Conservation (phyloP, 129 eudicot species). For the Chrysanthemum lavandulifolium region DNA sequence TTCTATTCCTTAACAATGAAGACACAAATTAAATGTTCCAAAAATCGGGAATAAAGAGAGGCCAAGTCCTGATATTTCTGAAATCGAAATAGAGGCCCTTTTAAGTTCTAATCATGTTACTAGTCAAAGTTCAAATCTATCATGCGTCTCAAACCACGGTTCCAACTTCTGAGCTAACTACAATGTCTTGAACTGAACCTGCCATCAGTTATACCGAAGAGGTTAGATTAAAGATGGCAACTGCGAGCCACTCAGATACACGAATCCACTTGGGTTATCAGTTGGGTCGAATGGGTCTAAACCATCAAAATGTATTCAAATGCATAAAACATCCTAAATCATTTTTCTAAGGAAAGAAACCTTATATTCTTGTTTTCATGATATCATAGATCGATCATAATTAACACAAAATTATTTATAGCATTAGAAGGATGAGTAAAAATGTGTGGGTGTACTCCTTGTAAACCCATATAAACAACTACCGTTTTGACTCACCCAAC, state of each 20-base stretch:
- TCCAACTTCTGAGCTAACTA: no score
- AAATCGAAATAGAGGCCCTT: no score
- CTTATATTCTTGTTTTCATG: neutral
- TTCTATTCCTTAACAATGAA: no score
- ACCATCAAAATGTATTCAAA: neutral
- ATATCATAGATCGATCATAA: neutral
- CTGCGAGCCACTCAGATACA: neutral
- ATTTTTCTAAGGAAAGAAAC: no score
- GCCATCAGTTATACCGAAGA: slow-evolving; percentile 11
- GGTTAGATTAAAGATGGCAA: neutral
- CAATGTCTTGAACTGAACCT: slow-evolving; percentile 23
- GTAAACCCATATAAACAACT: neutral
- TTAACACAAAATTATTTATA: neutral
- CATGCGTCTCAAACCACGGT: no score
- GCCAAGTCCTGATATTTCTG: no score
- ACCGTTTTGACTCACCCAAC: neutral
- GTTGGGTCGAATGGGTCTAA: neutral
- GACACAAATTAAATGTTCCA: no score
- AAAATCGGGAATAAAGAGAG: no score
- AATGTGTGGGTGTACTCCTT: neutral
- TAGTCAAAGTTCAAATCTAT: no score
- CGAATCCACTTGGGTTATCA: neutral
- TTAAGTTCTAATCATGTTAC: no score
- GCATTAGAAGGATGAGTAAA: neutral
- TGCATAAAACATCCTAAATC: neutral